Conservation (phyloP, 257 asterid species). For the Solanum rostratum region DNA sequence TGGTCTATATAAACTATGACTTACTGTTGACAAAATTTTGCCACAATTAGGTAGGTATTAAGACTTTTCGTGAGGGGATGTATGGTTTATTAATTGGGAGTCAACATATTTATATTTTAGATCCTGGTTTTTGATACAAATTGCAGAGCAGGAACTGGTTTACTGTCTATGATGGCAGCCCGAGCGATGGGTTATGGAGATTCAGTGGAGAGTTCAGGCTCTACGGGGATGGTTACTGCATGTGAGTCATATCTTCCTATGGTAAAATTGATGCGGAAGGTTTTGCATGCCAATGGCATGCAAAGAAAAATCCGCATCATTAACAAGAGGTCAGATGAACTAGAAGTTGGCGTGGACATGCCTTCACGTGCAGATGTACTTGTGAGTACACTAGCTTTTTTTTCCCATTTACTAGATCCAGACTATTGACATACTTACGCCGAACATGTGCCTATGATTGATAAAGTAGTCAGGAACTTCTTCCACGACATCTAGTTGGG, state of each 20-base stretch:
- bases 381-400: conserved; percentile 34
- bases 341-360: conserved; percentile 64
- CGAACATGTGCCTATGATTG: neutral
- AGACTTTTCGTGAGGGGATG: neutral
- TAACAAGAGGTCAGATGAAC: conserved; percentile 90
- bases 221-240: conserved; percentile 66
- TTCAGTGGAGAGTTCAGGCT: conserved; percentile 12
- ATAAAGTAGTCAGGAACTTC: neutral
- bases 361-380: conserved; percentile 80
- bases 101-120: neutral
- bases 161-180: conserved; percentile 90
- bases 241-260: conserved; percentile 97
- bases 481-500: neutral
- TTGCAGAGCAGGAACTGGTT: conserved; percentile 90
- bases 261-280: conserved; percentile 79
- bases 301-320: conserved; percentile 49
- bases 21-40: neutral
- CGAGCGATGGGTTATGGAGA: conserved; percentile 52
- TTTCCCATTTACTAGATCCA: neutral
- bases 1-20: neutral
- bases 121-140: neutral
- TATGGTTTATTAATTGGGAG: neutral
- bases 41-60: neutral
- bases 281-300: conserved; percentile 55
- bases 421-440: neutral